phyloP scores from a whole-genome alignment of 306 rosid genomes.

The Glycyrrhiza uralensis region DNA sequence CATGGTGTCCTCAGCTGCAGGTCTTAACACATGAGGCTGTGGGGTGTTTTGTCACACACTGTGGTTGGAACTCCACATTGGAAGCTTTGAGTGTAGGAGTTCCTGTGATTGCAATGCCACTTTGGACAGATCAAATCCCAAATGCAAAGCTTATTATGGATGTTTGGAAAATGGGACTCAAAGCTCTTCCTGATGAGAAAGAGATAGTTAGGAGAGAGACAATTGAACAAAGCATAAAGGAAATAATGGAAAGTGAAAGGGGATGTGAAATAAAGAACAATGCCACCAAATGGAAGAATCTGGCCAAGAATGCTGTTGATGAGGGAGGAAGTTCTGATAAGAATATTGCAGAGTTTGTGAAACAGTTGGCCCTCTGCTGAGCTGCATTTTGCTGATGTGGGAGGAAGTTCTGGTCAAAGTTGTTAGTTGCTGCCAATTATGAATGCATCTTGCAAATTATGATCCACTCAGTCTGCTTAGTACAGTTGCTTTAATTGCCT shows the following conservation, averaged over 20 bases:
- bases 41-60: neutral
- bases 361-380: neutral
- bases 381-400: too few species aligned
- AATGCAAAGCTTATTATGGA: neutral
- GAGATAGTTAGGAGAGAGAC: neutral
- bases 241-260: neutral
- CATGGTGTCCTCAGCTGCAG: neutral
- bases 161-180: neutral
- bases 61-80: slow-evolving; percentile 3
- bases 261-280: neutral
- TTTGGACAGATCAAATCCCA: neutral
- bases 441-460: too few species aligned
- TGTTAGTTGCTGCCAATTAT: too few species aligned
- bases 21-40: neutral
- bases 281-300: neutral
- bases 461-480: too few species aligned
- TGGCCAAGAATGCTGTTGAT: neutral
- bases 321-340: slow-evolving; percentile 1
- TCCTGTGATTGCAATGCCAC: neutral
- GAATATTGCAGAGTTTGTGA: neutral
- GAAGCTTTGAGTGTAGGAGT: slow-evolving; percentile 7
- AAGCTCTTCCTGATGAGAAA: neutral
- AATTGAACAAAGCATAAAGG: neutral
- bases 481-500: too few species aligned
- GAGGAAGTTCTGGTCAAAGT: too few species aligned